A percentile compares a stretch with the other conserved stretches of the same genome.
Evolutionary conservation across 2,329 filamentous ascomycete genomes (phyloP).

Genomic region (Verticillium nubilum): DNA sequence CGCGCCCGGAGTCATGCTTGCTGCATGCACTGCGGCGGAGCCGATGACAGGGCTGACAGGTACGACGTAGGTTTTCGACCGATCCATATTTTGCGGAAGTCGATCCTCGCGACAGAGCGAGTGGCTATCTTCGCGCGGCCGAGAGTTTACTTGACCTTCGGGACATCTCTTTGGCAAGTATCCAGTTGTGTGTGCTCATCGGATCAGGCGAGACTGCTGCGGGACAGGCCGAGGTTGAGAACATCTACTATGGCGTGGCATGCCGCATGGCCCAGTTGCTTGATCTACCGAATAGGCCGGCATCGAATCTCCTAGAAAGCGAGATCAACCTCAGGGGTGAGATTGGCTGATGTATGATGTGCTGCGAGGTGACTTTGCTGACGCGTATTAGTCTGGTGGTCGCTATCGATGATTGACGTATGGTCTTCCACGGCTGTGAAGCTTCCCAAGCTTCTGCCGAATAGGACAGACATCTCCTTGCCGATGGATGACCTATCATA

Average conservation of each 20-base stretch:
- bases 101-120: constrained; percentile 15
- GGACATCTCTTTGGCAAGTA: constrained; percentile 27
- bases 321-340: constrained; percentile 26
- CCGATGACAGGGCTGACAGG: neutral
- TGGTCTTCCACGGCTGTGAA: constrained; percentile 18
- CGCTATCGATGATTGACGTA: constrained; percentile 16
- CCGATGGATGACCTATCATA: constrained; percentile 31
- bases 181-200: constrained; percentile 32
- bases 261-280: constrained; percentile 27
- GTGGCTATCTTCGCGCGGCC: constrained; percentile 14
- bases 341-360: neutral
- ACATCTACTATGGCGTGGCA: constrained; percentile 30
- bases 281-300: constrained; percentile 24
- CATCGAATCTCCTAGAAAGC: constrained; percentile 19
- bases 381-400: constrained; percentile 13
- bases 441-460: constrained; percentile 14
- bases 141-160: constrained; percentile 24
- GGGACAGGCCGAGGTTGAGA: constrained; percentile 27
- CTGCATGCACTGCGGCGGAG: neutral
- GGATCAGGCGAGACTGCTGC: constrained; percentile 26
- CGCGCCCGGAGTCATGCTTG: neutral
- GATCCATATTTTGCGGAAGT: constrained; percentile 12
- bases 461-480: constrained; percentile 19
- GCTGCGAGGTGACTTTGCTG: neutral
- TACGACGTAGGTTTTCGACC: constrained; percentile 15